Base-by-base conservation (phyloP, 441 rosid genomes). In the Populus hybrid region DNA sequence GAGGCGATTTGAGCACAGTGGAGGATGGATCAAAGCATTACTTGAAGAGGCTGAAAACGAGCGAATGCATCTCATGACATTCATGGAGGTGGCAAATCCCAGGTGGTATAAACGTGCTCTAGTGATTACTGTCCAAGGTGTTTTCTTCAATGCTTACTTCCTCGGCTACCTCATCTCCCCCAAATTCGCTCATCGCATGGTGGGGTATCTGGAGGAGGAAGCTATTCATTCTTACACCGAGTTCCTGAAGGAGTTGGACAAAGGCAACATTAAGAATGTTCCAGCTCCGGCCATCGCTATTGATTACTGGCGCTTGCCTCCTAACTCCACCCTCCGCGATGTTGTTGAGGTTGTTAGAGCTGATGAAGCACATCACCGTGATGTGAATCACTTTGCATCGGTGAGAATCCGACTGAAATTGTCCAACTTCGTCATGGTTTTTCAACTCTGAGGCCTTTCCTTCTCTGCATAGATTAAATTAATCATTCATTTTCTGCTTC, bases 21-120 rank as follows among this genome's bases (percentile, higher is more conserved):
- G 99, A 0, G 99, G 98, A 3, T 95, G 98, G 98, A 93, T 92
- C 78, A 95, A 93, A 81, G 94, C 97, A 21, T 74, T 95, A 32
- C 83, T 93, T 0, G 99, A 95, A 59, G 99, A 95, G 82, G 98
- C 99, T 0, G 97, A 95, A 82, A 94, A 95, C 71, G 97, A 94
- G 85, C 86, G 98, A 10, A 95, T 95, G 99, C 98, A 95, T 80
- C 83, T 95, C 10, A 95, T 95, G 98, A 95, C 98, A 6, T 88
- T 94, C 84, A 83, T 94, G 81, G 97, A 95, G 81, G 78, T 95
- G 0, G 89, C 90, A 0, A 72, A 89, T 72, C 99, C 98, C 1
- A 84, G 72, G 66, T 92, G 97, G 98, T 92, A 92, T 77, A 97
- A 93, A 77, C 85, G 99, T 5, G 86, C 88, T 2, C 85, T 95